These are phyloP conservation scores for Pseudocercospora crystallina DNA, from an alignment of 2,329 filamentous ascomycete species.

Conservation along the genomic window DNA sequence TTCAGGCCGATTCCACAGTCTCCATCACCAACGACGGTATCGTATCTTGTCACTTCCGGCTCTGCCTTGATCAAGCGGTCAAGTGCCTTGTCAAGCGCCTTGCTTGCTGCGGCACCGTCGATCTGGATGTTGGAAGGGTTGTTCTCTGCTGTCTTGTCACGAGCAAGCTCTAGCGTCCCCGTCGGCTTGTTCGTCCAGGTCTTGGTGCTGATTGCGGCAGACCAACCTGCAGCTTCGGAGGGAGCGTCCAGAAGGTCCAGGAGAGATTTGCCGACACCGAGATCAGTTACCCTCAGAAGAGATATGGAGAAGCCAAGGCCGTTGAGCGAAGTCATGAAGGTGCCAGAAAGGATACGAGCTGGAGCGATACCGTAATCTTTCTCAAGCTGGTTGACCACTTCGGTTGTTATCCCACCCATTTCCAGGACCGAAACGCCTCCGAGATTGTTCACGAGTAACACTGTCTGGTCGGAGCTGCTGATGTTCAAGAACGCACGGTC, in stretches of 20 bases:
- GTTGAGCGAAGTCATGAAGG: conserved; percentile 72
- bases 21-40: conserved; percentile 84
- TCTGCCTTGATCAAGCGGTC: conserved; percentile 64
- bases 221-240: conserved; percentile 66
- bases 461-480: conserved; percentile 60
- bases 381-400: conserved; percentile 62
- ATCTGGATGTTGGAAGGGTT: conserved; percentile 56
- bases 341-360: conserved; percentile 62
- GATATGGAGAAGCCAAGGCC: conserved; percentile 71
- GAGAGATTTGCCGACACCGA: conserved; percentile 61
- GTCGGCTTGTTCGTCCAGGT: conserved; percentile 55
- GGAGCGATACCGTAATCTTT: conserved; percentile 61
- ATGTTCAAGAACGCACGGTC: conserved; percentile 70
- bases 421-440: conserved; percentile 72
- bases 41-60: conserved; percentile 64
- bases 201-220: conserved; percentile 56
- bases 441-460: conserved; percentile 73
- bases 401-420: conserved; percentile 69
- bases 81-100: conserved; percentile 56
- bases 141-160: conserved; percentile 40
- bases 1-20: conserved; percentile 86
- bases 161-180: conserved; percentile 40
- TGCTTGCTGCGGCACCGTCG: conserved; percentile 53
- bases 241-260: conserved; percentile 68
- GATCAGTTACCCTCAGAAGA: conserved; percentile 62